phyloP scores from a whole-genome alignment of 2,329 filamentous ascomycete genomes.

The Apiospora sp. region DNA sequence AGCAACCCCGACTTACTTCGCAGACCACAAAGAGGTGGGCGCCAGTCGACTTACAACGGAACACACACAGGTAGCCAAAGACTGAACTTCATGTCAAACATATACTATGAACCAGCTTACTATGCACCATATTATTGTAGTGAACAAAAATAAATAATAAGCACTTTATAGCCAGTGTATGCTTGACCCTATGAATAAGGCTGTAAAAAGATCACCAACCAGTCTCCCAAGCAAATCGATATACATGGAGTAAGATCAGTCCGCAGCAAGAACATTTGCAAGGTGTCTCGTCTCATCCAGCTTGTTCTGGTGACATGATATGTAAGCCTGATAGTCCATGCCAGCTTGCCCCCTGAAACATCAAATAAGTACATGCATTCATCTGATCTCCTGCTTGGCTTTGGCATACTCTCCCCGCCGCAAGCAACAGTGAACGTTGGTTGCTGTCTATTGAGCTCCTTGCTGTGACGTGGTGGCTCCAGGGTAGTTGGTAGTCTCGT shows the following conservation, averaged over 20 bases:
- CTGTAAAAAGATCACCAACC: background rate
- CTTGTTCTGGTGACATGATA: background rate
- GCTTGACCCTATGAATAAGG: background rate
- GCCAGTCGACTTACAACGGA: background rate
- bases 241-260: background rate
- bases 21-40: background rate
- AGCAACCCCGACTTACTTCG: background rate
- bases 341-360: background rate
- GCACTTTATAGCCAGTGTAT: background rate
- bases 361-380: background rate
- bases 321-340: background rate
- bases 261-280: background rate
- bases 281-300: background rate
- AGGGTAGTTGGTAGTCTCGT: background rate
- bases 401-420: background rate
- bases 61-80: background rate
- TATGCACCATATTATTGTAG: background rate
- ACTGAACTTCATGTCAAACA: background rate
- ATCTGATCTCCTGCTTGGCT: background rate
- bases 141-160: too few relatives aligned
- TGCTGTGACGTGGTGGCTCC: background rate
- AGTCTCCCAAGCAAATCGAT: background rate
- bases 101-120: background rate
- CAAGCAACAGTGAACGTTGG: background rate
- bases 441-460: background rate